These are phyloP conservation scores for Tephrocybe sp. DNA, from an alignment of 768 basidiomycete genomes.

Conservation along the genomic window DNA sequence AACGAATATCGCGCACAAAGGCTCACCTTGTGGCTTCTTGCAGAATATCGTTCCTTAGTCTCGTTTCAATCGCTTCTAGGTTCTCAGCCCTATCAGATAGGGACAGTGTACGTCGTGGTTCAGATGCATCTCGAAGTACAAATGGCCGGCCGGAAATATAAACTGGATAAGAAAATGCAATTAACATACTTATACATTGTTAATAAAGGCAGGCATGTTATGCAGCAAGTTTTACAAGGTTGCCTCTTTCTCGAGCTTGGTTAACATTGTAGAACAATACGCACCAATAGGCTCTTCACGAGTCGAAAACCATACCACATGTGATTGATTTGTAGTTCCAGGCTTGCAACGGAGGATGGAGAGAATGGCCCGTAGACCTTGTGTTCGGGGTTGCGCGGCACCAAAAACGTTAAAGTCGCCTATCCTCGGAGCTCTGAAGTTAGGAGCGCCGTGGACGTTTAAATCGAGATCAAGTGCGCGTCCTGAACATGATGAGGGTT, in stretches of 20 bases:
- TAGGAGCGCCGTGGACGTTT: conserved; percentile 91
- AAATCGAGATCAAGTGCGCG: conserved; percentile 89
- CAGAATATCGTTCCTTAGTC: conserved; percentile 89
- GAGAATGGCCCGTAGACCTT: conserved; percentile 87
- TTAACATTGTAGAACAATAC: conserved; percentile 20
- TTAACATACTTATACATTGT: conserved; percentile 8
- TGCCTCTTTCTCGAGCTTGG: no score
- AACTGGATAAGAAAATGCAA: conserved; percentile 36
- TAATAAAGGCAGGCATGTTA: neutral
- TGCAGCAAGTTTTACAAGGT: neutral
- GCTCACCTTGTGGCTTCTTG: conserved; percentile 71
- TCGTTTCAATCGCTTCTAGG: conserved; percentile 86
- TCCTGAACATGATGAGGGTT: conserved; percentile 39
- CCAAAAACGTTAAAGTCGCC: conserved; percentile 90
- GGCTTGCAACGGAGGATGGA: conserved; percentile 79
- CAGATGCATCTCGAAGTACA: conserved; percentile 83
- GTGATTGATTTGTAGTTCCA: conserved; percentile 56
- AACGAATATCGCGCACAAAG: neutral
- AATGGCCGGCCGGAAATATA: conserved; percentile 93
- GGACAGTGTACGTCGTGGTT: conserved; percentile 74
- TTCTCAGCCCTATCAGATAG: conserved; percentile 94
- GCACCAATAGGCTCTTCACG: conserved; percentile 92
- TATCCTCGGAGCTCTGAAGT: conserved; percentile 82
- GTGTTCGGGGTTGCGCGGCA: conserved; percentile 91
- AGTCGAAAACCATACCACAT: conserved; percentile 94